phyloP scores from a whole-genome alignment of 495 filamentous ascomycete species.

The Podospora pseudopauciseta region DNA sequence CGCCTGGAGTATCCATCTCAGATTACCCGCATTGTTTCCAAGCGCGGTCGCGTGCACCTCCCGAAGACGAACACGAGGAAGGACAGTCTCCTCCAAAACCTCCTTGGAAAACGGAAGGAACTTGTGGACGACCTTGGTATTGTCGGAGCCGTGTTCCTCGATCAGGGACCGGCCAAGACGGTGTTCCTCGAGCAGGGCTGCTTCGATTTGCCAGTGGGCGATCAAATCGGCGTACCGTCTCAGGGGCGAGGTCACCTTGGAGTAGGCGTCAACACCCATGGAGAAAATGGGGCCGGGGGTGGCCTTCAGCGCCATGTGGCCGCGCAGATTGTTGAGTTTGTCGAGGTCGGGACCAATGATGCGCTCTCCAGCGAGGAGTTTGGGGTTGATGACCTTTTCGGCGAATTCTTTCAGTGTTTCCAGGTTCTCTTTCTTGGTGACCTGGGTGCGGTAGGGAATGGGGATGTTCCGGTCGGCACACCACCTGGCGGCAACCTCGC shows the following conservation, averaged over 20 bases:
- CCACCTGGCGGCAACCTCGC: constrained; percentile 69
- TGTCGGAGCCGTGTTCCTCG: constrained; percentile 28
- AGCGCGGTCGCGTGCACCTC: constrained; percentile 41
- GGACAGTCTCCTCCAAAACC: constrained; percentile 50
- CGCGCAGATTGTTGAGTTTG: constrained; percentile 57
- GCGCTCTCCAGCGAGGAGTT: constrained; percentile 50
- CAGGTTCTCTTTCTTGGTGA: constrained; percentile 51
- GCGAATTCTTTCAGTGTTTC: constrained; percentile 45
- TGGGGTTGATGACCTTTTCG: constrained; percentile 45
- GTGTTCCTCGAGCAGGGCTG: constrained; percentile 68
- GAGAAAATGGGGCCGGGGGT: constrained; percentile 52
- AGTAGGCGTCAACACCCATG: constrained; percentile 67
- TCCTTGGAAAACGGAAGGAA: constrained; percentile 62
- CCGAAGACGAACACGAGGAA: constrained; percentile 49
- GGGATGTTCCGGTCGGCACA: constrained; percentile 72
- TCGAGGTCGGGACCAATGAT: constrained; percentile 59
- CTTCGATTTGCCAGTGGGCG: constrained; percentile 89
- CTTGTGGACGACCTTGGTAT: not conserved
- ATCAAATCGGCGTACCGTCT: constrained; percentile 80
- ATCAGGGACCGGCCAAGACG: constrained; percentile 51
- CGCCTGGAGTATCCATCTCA: constrained; percentile 62
- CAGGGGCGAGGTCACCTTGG: constrained; percentile 80
- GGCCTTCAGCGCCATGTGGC: constrained; percentile 48
- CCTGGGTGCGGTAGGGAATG: constrained; percentile 67
- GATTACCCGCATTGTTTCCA: constrained; percentile 31